Evolutionary conservation across 2,329 filamentous ascomycete genomes (phyloP), one percentile per base, ranked within the genome.

Genomic region (Cadophora sp.): DNA sequence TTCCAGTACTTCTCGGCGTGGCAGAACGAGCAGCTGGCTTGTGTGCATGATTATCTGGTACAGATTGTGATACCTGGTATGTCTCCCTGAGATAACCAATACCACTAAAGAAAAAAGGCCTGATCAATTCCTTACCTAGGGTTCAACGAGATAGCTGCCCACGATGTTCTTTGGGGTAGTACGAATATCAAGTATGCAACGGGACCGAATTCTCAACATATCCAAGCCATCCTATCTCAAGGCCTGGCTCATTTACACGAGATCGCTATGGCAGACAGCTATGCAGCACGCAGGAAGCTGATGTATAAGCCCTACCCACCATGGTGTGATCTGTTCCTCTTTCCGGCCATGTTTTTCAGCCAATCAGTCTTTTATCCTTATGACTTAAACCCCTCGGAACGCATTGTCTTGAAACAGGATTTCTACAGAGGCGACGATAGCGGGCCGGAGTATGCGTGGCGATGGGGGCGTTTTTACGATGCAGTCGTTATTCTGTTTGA

Each of bases 1-100:
- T 51, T 51, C 14, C 24, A 51, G 48, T 51, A 51, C 24, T 51
- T 51, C 13, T 51, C 48, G 22, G 22, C 22, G 11, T 51, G 48
- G 48, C 20, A 51, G 22, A 51, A 51, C 30, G 48, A 51, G 48
- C 48, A 51, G 13, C 18, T 51, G 48, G 48, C 48, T 27, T 51
- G 48, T 27, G 48, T 51, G 48, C 48, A 51, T 51, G 48, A 51
- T 22, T 51, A 36, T 56, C n/a, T 56, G n/a, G 51, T 27, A 9
- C 27, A 56, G 51, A 16, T 56, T 14, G 27, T 56, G 13, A 56
- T 20, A 39, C 51, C 51, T 14, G 16, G 51, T 56, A n/a, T 22
- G 43, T 36, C n/a, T 50, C 14, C 36, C 36, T 9, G 30, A 33
- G 30, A 33, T 33, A 33, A n/a, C n/a, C n/a, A n/a, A n/a, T n/a